These are phyloP conservation scores for Mallotus japonicus DNA, from an alignment of 441 rosid species.

Conservation along the genomic window DNA sequence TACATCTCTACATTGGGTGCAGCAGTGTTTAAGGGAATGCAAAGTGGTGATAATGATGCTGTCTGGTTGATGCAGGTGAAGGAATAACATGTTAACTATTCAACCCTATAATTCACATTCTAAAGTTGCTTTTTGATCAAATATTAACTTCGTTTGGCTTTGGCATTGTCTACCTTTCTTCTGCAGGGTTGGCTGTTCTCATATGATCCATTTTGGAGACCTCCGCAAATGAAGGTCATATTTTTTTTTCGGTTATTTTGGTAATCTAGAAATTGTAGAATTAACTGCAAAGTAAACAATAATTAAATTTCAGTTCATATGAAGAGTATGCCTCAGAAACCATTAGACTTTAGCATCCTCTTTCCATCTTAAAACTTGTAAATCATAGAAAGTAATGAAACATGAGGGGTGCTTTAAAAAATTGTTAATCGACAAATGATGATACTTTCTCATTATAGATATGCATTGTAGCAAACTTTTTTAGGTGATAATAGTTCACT, in stretches of 20 bases:
- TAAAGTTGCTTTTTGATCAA: conserved; percentile 1
- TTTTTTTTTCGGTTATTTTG: conserved; percentile 9
- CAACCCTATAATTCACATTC: conserved; percentile 8
- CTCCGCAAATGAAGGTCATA: conserved; percentile 72
- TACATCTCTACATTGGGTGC: conserved; percentile 72
- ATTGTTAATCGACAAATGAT: too few relatives aligned
- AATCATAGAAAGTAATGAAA: too few relatives aligned
- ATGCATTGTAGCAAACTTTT: too few relatives aligned
- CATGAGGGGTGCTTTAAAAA: too few relatives aligned
- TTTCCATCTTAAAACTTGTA: too few relatives aligned
- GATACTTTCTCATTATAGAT: too few relatives aligned
- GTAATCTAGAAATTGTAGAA: background rate
- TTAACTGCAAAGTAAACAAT: conserved; percentile 2
- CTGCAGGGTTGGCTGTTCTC: conserved; percentile 77
- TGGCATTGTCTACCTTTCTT: conserved; percentile 21
- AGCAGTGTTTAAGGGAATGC: conserved; percentile 65
- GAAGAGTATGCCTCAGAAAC: background rate
- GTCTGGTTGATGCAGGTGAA: conserved; percentile 83
- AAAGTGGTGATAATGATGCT: conserved; percentile 60
- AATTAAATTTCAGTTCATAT: background rate
- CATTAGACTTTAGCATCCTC: too few relatives aligned
- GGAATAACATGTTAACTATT: conserved; percentile 21
- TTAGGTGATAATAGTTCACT: too few relatives aligned
- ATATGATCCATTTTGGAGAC: conserved; percentile 82
- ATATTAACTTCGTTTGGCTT: conserved; percentile 11